Base-by-base conservation (phyloP, 768 basidiomycete species). In the Agaricus blazei region DNA sequence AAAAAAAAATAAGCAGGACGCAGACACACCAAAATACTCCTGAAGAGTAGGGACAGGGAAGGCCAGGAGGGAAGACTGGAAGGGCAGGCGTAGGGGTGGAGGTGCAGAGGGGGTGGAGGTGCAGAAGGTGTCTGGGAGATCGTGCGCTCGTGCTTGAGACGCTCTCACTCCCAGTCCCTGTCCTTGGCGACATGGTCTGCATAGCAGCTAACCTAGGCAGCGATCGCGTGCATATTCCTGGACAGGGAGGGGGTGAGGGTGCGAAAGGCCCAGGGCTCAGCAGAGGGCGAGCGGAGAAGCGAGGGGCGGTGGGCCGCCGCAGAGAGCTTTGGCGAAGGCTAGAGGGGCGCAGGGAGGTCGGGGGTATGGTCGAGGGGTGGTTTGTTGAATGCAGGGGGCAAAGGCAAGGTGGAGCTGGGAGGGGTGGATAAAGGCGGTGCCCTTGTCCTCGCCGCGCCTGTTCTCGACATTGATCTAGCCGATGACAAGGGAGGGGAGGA, bases 381-480 rank as follows among this genome's bases (percentile, higher is more conserved):
- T 65, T 52, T 75, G 64, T 45, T 70, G 62, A 12, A 72, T 51
- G 67, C 58, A 19, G 61, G 73, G 66, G 67, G 76, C n/a, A 67
- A 72, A 70, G 66, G 74, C 68, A 26, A 79, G 62, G 59, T 83
- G 87, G 3, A 92, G 78, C 1, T 73, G 68, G 1, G 78, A 68
- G 1, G 90, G 90, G 74, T 89, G 92, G 58, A 91, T 82, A 47
- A 87, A 72, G 19, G 79, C 72, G 28, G 88, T 19, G 19, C 19
- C 19, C 19, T 19, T 19, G 19, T 19, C 19, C 19, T 19, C 19
- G 19, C 19, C 19, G 60, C 87, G 88, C 58, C 80, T 84, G 62
- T 88, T 88, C 67, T 89, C 81, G n/a, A 91, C 85, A 34, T 76
- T 78, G 36, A 90, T 75, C 84, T 85, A 91, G 3, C 80, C 87